Evolutionary conservation across 192 early-diverging fungal species (phyloP).

Genomic region (Umbelopsis sp.): DNA sequence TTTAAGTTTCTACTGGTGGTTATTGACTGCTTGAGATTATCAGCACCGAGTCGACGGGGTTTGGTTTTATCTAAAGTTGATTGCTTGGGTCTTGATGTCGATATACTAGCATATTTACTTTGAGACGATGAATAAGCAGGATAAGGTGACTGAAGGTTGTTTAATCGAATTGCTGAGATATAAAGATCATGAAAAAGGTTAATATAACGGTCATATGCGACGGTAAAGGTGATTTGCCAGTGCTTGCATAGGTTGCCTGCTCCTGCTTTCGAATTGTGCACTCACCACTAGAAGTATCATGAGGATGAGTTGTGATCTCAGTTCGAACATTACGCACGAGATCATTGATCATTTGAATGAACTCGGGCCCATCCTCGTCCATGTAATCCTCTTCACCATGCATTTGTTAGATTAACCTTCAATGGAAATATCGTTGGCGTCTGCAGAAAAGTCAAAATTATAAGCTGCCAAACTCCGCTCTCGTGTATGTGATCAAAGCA

Average conservation of each 20-base stretch:
- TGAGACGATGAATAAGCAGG: neutral
- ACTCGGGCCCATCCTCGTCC: constrained; percentile 40
- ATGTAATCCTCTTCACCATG: constrained; percentile 20
- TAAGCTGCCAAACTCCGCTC: too few species aligned
- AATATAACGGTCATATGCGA: too few species aligned
- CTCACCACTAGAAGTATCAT: neutral
- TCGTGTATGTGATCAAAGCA: too few species aligned
- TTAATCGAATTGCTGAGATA: neutral
- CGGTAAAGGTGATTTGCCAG: too few species aligned
- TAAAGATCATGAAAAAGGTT: neutral
- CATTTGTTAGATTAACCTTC: neutral
- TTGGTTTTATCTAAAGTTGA: neutral
- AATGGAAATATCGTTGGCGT: too few species aligned
- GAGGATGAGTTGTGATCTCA: neutral
- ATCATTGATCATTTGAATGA: constrained; percentile 23
- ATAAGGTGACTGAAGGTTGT: neutral
- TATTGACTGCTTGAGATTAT: constrained; percentile 4
- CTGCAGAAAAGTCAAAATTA: too few species aligned
- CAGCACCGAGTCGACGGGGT: neutral
- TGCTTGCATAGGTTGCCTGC: too few species aligned
- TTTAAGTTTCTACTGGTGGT: constrained; percentile 2
- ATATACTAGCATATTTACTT: neutral
- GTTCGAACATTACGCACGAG: constrained; percentile 5
- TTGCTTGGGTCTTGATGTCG: neutral
- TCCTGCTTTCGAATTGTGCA: neutral